Evolutionary conservation across 208 protist species (phyloP).

Genomic region (Angomonas desouzai): DNA sequence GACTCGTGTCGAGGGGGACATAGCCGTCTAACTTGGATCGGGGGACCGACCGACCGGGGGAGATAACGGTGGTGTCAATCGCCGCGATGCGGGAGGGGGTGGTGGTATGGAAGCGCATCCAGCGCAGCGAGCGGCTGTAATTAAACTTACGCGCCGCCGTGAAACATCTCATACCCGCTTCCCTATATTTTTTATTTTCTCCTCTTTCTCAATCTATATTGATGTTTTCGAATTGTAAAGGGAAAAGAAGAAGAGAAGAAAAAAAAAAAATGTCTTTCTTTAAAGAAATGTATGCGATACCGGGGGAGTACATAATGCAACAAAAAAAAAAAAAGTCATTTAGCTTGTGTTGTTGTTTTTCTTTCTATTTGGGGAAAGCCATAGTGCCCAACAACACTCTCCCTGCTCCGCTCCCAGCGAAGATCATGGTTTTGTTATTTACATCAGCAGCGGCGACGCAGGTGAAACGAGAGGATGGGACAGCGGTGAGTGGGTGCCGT

Average conservation of each 20-base stretch:
- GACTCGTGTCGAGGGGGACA: constrained; percentile 45
- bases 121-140: not conserved
- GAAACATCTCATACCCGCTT: not conserved
- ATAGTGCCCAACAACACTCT: not conserved
- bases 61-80: constrained; percentile 28
- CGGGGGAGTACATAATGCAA: too few relatives aligned
- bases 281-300: too few relatives aligned
- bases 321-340: too few relatives aligned
- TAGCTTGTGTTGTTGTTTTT: too few relatives aligned
- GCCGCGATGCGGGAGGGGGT: not conserved
- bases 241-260: constrained; percentile 14
- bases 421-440: not conserved
- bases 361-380: too few relatives aligned
- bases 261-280: too few relatives aligned
- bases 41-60: constrained; percentile 18
- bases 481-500: not conserved
- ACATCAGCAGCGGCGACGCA: not conserved
- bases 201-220: too few relatives aligned
- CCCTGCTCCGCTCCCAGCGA: not conserved
- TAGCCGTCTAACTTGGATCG: constrained; percentile 30
- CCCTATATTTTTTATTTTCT: too few relatives aligned
- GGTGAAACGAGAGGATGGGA: not conserved
- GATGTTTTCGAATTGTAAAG: not conserved
- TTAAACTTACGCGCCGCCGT: not conserved
- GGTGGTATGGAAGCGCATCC: not conserved